Conservation (phyloP, 2,329 filamentous ascomycete species). For the Rhinocladiella similis region DNA sequence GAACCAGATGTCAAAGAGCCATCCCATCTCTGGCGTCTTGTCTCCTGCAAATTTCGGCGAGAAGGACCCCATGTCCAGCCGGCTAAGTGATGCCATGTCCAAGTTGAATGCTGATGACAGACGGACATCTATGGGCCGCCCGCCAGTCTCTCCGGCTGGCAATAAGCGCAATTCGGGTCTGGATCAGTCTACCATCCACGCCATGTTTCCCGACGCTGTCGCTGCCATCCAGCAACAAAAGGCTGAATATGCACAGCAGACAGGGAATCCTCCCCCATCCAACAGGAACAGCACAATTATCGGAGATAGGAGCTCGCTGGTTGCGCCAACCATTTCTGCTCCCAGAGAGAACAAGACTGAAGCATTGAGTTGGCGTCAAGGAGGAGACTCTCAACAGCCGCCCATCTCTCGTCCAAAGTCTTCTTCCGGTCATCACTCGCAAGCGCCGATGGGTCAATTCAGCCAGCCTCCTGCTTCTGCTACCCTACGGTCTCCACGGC, state of each 20-base stretch:
- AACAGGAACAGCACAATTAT: conserved; percentile 87
- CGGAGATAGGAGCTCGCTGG: conserved; percentile 73
- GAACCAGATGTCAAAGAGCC: conserved; percentile 98
- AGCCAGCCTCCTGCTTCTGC: conserved; percentile 75
- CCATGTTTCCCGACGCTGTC: conserved; percentile 98
- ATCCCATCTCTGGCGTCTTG: conserved; percentile 93
- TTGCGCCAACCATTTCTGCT: conserved; percentile 71
- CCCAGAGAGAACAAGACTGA: conserved; percentile 62
- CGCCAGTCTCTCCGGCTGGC: conserved; percentile 68
- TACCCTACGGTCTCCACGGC: conserved; percentile 73
- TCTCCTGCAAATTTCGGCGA: conserved; percentile 92
- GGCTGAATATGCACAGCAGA: conserved; percentile 94
- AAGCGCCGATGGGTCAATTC: conserved; percentile 90
- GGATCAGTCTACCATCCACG: conserved; percentile 89
- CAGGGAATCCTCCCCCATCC: conserved; percentile 82
- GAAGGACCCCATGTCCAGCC: conserved; percentile 97
- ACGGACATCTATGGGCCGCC: conserved; percentile 81
- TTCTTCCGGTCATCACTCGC: conserved; percentile 57
- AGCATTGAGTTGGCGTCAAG: conserved; percentile 66
- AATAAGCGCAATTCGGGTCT: conserved; percentile 93
- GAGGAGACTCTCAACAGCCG: conserved; percentile 48
- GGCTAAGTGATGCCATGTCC: conserved; percentile 93
- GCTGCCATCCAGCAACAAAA: conserved; percentile 97
- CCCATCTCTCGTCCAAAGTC: conserved; percentile 71
- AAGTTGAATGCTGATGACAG: conserved; percentile 87